phyloP scores from a whole-genome alignment of 805 yeast genomes.

The Candida maltosa region DNA sequence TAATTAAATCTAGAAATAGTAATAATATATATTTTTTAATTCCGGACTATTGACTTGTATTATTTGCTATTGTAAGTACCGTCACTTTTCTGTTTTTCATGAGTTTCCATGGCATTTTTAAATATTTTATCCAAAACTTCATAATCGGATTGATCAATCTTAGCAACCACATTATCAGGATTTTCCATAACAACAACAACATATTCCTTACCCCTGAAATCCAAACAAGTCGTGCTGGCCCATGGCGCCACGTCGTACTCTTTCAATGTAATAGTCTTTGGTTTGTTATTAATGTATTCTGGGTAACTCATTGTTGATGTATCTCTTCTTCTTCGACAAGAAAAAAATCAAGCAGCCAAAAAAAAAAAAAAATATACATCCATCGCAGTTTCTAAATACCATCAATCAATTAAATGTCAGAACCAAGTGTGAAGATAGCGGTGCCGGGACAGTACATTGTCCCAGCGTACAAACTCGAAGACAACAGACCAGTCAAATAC shows the following conservation, averaged over 20 bases:
- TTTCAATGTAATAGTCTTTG: conserved; percentile 43
- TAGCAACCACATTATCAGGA: conserved; percentile 43
- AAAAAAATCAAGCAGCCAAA: too few species aligned
- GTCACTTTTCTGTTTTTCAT: conserved; percentile 9
- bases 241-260: conserved; percentile 52
- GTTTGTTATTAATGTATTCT: conserved; percentile 39
- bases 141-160: conserved; percentile 32
- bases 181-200: conserved; percentile 45
- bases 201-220: conserved; percentile 29
- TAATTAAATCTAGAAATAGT: too few species aligned
- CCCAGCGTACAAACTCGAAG: conserved; percentile 45
- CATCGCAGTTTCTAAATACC: conserved; percentile 1
- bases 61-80: neutral
- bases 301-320: conserved; percentile 30
- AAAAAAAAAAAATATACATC: conserved; percentile 1
- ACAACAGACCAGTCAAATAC: conserved; percentile 38
- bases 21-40: too few species aligned
- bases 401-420: too few species aligned
- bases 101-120: conserved; percentile 40
- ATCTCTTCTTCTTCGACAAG: neutral
- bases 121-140: conserved; percentile 43
- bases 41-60: too few species aligned
- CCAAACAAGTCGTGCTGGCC: conserved; percentile 51
- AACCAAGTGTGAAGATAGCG: conserved; percentile 21
- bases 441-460: conserved; percentile 83